These are phyloP conservation scores for Lachnellula subtilissima DNA, from an alignment of 2,329 filamentous ascomycete species.

Conservation along the genomic window DNA sequence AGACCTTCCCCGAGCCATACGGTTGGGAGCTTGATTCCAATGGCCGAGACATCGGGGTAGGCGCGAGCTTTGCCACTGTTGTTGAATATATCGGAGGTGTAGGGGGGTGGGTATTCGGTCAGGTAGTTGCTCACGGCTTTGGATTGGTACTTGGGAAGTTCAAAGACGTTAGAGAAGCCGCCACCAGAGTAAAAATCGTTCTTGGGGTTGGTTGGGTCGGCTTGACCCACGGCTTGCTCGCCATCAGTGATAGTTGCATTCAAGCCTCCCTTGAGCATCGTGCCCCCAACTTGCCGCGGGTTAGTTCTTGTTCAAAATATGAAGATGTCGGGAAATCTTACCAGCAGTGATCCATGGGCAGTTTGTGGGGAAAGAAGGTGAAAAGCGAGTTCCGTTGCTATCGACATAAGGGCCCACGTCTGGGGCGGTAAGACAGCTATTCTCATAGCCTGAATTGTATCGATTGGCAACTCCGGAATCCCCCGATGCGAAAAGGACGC, in stretches of 20 bases:
- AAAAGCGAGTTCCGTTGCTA: slow-evolving; percentile 14
- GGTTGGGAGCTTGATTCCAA: slow-evolving; percentile 18
- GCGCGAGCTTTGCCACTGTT: slow-evolving; percentile 20
- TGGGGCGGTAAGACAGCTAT: slow-evolving; percentile 13
- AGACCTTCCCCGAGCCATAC: slow-evolving; percentile 15
- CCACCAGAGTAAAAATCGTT: slow-evolving; percentile 37
- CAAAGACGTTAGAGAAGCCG: slow-evolving; percentile 44
- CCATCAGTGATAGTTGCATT: slow-evolving; percentile 41
- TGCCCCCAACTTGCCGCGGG: neutral
- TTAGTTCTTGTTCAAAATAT: neutral
- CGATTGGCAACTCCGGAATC: slow-evolving; percentile 40
- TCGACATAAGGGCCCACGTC: slow-evolving; percentile 11
- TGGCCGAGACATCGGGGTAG: slow-evolving; percentile 26
- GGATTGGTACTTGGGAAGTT: slow-evolving; percentile 25
- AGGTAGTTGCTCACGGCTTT: slow-evolving; percentile 20
- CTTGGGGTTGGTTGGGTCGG: slow-evolving; percentile 26
- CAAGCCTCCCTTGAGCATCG: neutral
- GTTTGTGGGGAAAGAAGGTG: slow-evolving; percentile 55
- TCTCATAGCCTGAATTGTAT: slow-evolving; percentile 10
- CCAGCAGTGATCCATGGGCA: slow-evolving; percentile 65
- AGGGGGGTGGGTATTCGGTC: slow-evolving; percentile 13
- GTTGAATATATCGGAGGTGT: slow-evolving; percentile 16
- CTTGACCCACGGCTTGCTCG: slow-evolving; percentile 34
- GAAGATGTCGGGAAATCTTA: slow-evolving; percentile 34
- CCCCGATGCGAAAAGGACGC: slow-evolving; percentile 55